Percentiles rank a stretch among this genome's conserved stretches.
Evolutionary conservation across 805 yeast genomes (phyloP).

Genomic region (Zygosaccharomyces siamensis): DNA sequence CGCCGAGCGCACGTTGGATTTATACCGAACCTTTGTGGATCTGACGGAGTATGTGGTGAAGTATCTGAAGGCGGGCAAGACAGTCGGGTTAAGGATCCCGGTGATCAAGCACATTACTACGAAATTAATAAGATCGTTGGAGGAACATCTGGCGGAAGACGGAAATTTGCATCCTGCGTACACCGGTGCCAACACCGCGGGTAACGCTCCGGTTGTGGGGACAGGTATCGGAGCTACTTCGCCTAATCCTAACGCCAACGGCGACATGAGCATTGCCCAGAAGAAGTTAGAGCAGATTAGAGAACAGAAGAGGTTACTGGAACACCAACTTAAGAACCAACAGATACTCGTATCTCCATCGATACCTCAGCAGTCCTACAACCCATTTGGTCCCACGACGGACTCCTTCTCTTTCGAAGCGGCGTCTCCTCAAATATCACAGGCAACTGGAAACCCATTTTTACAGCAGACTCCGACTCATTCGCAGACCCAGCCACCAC

Average conservation of each 20-base stretch:
- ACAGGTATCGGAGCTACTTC: slow-evolving; percentile 8
- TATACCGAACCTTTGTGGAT: slow-evolving; percentile 80
- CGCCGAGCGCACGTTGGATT: slow-evolving; percentile 79
- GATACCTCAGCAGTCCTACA: slow-evolving; percentile 29
- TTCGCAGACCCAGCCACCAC: slow-evolving; percentile 16
- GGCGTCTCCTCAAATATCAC: slow-evolving; percentile 15
- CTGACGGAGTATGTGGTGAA: slow-evolving; percentile 84
- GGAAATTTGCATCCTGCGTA: slow-evolving; percentile 41
- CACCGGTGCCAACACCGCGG: slow-evolving; percentile 10
- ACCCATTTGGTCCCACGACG: slow-evolving; percentile 30
- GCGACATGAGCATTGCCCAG: slow-evolving; percentile 28
- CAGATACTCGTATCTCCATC: slow-evolving; percentile 28
- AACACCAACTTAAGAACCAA: slow-evolving; percentile 32
- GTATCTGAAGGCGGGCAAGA: slow-evolving; percentile 82
- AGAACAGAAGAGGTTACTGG: slow-evolving; percentile 30
- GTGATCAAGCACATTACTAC: slow-evolving; percentile 97
- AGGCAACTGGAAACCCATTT: slow-evolving; percentile 21
- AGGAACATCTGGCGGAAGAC: slow-evolving; percentile 84
- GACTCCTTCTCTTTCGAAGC: slow-evolving; percentile 18
- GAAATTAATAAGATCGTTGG: slow-evolving; percentile 77
- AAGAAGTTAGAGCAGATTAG: slow-evolving; percentile 34
- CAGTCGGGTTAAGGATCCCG: slow-evolving; percentile 88
- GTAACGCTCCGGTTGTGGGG: slow-evolving; percentile 10
- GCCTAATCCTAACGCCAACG: slow-evolving; percentile 12
- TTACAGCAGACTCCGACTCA: slow-evolving; percentile 26